Evolutionary conservation across 2,329 filamentous ascomycete species (phyloP), one percentile per base, ranked within the genome.

Genomic region (Ophidiomyces ophidiicola): DNA sequence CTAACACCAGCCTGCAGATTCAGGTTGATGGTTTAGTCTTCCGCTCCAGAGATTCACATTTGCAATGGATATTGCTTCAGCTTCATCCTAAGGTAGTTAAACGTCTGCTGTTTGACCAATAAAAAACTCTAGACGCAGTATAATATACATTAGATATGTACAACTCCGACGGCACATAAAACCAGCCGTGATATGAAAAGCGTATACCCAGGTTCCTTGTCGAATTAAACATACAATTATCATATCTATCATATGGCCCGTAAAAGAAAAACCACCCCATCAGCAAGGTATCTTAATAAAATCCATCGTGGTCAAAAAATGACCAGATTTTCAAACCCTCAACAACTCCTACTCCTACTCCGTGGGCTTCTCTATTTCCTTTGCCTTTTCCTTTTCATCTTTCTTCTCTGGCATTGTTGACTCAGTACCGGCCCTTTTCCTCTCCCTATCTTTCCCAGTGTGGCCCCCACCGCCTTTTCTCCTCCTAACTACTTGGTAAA

Each of bases 401-500:
- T 50, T 44, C 30, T 48, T 53, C 26, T 58, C 53, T 36, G 48
- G 60, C 21, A 57, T 59, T 12, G 52, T 55, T 70, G 51, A 52
- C 12, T 44, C 50, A 5, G 45, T 47, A 15, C 47, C 47, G 0
- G 43, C 43, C 14, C 44, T 44, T 39, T 49, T 46, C 35, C 47
- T 54, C 32, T 59, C 53, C 37, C 50, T 60, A 26, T 58, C 60
- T 12, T 53, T 56, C 70, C 62, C 33, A 6, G 39, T 36, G 18
- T 14, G 18, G 17, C 31, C 32, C 12, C 43, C 43, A 23, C 62
- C 33, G 12, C 43, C 43, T 8, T 62, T 53, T 43, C 71, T 63
- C 62, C 78, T 77, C 57, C 78, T 73, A 52, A 78, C 74, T 10
- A 84, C 82, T 60, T 83, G 75, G 60, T 96, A 96, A 18, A 93